Evolutionary conservation across 805 yeast species (phyloP), one percentile per base, ranked within the genome.

Genomic region (Candida qinlingensis): DNA sequence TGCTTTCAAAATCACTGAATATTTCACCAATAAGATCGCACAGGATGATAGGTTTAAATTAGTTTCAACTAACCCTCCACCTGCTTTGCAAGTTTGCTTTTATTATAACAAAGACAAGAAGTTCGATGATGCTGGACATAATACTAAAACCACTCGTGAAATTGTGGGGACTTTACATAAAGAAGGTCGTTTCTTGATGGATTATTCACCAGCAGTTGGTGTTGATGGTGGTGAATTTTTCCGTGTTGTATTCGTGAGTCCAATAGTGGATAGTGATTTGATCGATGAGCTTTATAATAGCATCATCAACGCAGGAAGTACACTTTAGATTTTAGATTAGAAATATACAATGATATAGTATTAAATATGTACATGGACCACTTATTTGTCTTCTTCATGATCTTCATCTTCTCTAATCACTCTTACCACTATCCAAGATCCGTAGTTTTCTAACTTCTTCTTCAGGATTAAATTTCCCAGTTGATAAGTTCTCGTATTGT

Each of bases 31-130:
- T 4, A 68, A 66, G 52, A 68, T 84, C 39, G 45, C 59, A 4
- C 9, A 47, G 0, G 60, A 45, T 13, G 47, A 54, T 7, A 74
- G 77, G 1, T 87, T 87, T 62, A 69, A 68, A 37, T 66, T 87
- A 46, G 77, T 85, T 10, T 75, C 81, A 13, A 67, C 73, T 29
- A 59, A 67, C 28, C 81, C 83, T 2, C 87, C 92, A 5, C 88
- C 89, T 31, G 86, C 95, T 60, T 67, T 87, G 44, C 96, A 87
- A 65, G 90, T 87, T 4, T 88, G 96, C 54, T 88, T 88, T 70
- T 86, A 82, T 65, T 86, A 79, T 64, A 71, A 75, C 33, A 85
- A 85, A 0, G 56, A 55, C 12, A 72, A 69, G 26, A 45, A 55
- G 3, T 59, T 66, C 37, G 55, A 54, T 4, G 57, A 58, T 1